Evolutionary conservation across 2,329 filamentous ascomycete species (phyloP), one percentile per base, ranked within the genome.

Genomic region (Fusarium sororula): DNA sequence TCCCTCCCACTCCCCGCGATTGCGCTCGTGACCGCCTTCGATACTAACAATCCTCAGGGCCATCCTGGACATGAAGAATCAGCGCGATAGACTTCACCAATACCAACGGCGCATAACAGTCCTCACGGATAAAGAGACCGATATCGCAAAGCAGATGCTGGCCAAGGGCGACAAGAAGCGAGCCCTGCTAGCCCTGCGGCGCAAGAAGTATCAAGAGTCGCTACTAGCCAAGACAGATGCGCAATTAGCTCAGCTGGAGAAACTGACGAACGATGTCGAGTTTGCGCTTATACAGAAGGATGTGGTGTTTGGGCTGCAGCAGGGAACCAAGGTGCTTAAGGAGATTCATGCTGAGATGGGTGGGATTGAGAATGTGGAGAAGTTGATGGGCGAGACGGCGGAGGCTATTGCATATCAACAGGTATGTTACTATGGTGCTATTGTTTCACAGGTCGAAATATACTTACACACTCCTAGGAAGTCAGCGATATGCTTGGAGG

Each of bases 271-370:
- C 63, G 95, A 91, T 81, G 95, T 99, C 79, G 96, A 99, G 84
- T 99, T 99, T 83, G 94, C 96, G 44, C 89, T 96, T 32, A 96
- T 99, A 75, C 96, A 98, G 82, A 98, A 98, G 85, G 96, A 98
- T 85, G 93, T 99, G 42, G 82, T 99, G 8, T 98, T 94, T 83
- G 96, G 96, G 1, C 83, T 99, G 78, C 93, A 97, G 83, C 95
- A 98, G 85, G 96, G 96, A 45, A 98, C 95, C 1, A 90, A 89
- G 72, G 96, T 98, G 41, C 87, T 99, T 68, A 91, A 94, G 81
- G 93, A 96, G 82, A 98, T 99, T 66, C 93, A 98, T 81, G 90
- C 90, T 78, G 96, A 99, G 86, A 98, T 99, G 94, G 96, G 96
- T 66, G 96, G 96, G 6, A 86, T 99, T 71, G 95, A 98, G 78